Evolutionary conservation across 2,329 filamentous ascomycete species (phyloP).

Genomic region (Neurospora sp.): DNA sequence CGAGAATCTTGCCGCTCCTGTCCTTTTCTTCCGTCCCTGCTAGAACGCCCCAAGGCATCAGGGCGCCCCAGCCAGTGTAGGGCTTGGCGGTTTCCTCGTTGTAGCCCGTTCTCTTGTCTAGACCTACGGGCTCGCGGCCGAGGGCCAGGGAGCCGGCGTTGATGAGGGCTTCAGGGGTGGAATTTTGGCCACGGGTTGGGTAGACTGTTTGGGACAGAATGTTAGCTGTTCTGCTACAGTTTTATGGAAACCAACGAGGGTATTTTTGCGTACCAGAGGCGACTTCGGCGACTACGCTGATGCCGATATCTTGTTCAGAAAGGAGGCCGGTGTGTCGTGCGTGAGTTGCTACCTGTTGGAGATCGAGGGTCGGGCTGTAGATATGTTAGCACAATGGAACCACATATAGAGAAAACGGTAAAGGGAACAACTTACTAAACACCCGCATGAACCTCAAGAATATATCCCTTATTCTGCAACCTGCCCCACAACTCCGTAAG

Average conservation of each 20-base stretch:
- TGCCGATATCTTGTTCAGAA: constrained; percentile 48
- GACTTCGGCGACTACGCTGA: constrained; percentile 64
- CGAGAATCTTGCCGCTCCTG: constrained; percentile 6
- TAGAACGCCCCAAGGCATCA: constrained; percentile 46
- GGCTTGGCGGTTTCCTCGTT: constrained; percentile 6
- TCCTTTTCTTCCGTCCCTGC: constrained; percentile 12
- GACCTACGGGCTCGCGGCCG: constrained; percentile 60
- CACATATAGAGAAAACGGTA: background rate
- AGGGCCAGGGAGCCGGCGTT: constrained; percentile 61
- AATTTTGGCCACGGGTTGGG: constrained; percentile 39
- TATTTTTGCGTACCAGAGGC: constrained; percentile 12
- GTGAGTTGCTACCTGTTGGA: constrained; percentile 70
- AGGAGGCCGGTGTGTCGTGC: constrained; percentile 36
- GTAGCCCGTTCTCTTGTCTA: constrained; percentile 21
- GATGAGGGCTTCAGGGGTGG: constrained; percentile 53
- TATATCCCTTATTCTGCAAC: constrained; percentile 22
- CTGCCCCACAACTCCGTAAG: constrained; percentile 31
- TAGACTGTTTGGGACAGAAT: constrained; percentile 47
- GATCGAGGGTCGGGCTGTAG: constrained; percentile 68
- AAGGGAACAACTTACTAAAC: constrained; percentile 15
- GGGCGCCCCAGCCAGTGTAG: constrained; percentile 62
- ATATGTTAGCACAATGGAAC: constrained; percentile 37
- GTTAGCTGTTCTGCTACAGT: background rate
- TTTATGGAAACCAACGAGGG: background rate
- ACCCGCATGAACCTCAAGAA: constrained; percentile 17